Conservation (phyloP, 768 basidiomycete species). For the Podaxis rugospora region DNA sequence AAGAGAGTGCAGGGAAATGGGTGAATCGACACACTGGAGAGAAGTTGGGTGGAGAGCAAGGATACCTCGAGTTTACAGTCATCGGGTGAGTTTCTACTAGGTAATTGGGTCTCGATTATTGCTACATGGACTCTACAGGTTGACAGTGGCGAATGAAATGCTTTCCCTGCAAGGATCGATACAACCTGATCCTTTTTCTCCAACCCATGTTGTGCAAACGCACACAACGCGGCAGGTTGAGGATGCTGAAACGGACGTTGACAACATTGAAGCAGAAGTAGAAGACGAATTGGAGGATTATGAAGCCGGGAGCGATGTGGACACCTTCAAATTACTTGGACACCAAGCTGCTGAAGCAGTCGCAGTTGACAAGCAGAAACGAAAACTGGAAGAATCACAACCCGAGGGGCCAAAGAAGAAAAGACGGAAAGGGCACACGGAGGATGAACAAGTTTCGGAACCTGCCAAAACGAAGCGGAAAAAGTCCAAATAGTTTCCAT, state of each 20-base stretch:
- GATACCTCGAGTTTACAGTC: conserved; percentile 78
- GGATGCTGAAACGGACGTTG: conserved; percentile 16
- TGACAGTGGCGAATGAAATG: conserved; percentile 92
- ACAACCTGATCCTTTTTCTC: conserved; percentile 71
- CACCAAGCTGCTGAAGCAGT: conserved; percentile 17
- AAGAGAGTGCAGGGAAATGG: conserved; percentile 69
- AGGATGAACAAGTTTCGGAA: conserved; percentile 15
- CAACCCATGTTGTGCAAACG: conserved; percentile 36
- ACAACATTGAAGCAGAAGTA: conserved; percentile 6
- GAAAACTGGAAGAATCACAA: neutral
- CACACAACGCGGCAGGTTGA: conserved; percentile 16
- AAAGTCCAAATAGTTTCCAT: neutral
- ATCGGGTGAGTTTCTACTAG: conserved; percentile 59
- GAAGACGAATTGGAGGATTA: conserved; percentile 18
- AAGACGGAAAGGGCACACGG: conserved; percentile 22
- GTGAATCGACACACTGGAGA: conserved; percentile 67
- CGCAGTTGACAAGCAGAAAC: conserved; percentile 15
- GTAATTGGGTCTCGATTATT: neutral
- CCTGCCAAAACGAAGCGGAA: conserved; percentile 12
- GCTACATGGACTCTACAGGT: conserved; percentile 33
- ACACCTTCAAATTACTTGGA: conserved; percentile 19
- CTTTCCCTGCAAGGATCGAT: conserved; percentile 83
- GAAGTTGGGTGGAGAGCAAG: conserved; percentile 62
- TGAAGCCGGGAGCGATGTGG: conserved; percentile 11
- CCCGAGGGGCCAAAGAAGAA: conserved; percentile 7